phyloP scores from a whole-genome alignment of 805 yeast species.

The Yamadazyma takamatsuzukensis region DNA sequence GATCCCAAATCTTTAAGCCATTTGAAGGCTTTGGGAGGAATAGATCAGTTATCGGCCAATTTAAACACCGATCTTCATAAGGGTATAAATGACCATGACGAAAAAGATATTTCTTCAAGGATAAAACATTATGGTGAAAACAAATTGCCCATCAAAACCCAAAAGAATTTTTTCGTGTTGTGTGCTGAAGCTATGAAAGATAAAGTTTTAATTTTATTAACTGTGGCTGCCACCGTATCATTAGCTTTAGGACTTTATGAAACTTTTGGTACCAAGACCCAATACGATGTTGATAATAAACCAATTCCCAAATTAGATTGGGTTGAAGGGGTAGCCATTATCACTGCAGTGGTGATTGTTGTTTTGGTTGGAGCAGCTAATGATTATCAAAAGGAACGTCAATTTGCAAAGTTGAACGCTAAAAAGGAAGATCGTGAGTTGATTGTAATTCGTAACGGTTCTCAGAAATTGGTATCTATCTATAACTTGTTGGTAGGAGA shows the following conservation, averaged over 20 bases:
- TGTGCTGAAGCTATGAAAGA: conserved; percentile 87
- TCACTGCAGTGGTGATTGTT: conserved; percentile 86
- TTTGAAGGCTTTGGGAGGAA: conserved; percentile 45
- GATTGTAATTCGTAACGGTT: conserved; percentile 71
- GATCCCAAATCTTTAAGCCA: conserved; percentile 57
- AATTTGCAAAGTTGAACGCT: conserved; percentile 81
- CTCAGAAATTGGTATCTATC: conserved; percentile 64
- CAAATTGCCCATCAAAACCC: conserved; percentile 63
- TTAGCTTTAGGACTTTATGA: conserved; percentile 89
- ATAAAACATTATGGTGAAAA: conserved; percentile 61
- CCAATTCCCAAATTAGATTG: conserved; percentile 84
- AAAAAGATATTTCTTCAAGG: conserved; percentile 35
- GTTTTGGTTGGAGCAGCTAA: conserved; percentile 93
- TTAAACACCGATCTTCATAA: conserved; percentile 32
- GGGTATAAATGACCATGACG: conserved; percentile 40
- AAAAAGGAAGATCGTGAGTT: conserved; percentile 83
- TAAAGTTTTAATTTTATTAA: conserved; percentile 78
- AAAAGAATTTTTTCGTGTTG: conserved; percentile 63
- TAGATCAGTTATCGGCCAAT: conserved; percentile 26
- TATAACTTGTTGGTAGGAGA: conserved; percentile 86
- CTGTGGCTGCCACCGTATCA: conserved; percentile 85
- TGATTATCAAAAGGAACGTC: conserved; percentile 94
- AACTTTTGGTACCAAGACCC: conserved; percentile 79
- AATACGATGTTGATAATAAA: conserved; percentile 74
- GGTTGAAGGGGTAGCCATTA: conserved; percentile 98